Percentiles rank a stretch among this genome's conserved stretches.
Conservation (phyloP, 1,139 yeast genomes). For the Schwanniomyces etchellsii region DNA sequence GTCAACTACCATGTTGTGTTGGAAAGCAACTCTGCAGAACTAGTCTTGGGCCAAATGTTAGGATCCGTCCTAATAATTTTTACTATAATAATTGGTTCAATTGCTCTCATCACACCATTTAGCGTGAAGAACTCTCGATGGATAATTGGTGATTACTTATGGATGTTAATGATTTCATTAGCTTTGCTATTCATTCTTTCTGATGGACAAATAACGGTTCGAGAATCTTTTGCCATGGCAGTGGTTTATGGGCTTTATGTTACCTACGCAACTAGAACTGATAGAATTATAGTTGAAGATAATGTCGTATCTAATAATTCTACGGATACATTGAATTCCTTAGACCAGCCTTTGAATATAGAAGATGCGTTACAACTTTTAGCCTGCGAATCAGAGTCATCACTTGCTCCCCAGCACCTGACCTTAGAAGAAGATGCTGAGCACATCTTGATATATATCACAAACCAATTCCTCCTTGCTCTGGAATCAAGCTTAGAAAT, state of each 20-base stretch:
- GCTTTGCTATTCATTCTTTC: conserved; percentile 35
- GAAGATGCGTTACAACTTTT: conserved; percentile 23
- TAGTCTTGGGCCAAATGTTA: conserved; percentile 37
- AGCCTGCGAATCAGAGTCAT: conserved; percentile 12
- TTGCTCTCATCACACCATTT: conserved; percentile 23
- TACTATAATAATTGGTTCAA: conserved; percentile 32
- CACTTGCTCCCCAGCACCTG: background rate
- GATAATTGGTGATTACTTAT: conserved; percentile 25
- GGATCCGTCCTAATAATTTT: conserved; percentile 35
- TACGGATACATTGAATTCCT: conserved; percentile 3
- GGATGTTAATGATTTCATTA: conserved; percentile 25
- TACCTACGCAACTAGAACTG: conserved; percentile 14
- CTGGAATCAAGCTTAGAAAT: background rate
- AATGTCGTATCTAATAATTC: conserved; percentile 5
- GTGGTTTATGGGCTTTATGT: conserved; percentile 29
- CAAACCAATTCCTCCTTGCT: background rate
- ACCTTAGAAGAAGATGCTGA: conserved; percentile 1
- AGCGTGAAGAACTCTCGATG: conserved; percentile 14
- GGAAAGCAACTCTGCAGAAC: conserved; percentile 23
- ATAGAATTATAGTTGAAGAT: conserved; percentile 12
- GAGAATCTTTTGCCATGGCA: conserved; percentile 44
- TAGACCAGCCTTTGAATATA: conserved; percentile 16
- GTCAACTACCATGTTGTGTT: conserved; percentile 32
- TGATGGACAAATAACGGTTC: conserved; percentile 44
- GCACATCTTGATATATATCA: background rate